Percentiles rank a stretch among this genome's conserved stretches.
Conservation (phyloP, 108 stramenopile genomes). For the Skeletonema costatum region DNA sequence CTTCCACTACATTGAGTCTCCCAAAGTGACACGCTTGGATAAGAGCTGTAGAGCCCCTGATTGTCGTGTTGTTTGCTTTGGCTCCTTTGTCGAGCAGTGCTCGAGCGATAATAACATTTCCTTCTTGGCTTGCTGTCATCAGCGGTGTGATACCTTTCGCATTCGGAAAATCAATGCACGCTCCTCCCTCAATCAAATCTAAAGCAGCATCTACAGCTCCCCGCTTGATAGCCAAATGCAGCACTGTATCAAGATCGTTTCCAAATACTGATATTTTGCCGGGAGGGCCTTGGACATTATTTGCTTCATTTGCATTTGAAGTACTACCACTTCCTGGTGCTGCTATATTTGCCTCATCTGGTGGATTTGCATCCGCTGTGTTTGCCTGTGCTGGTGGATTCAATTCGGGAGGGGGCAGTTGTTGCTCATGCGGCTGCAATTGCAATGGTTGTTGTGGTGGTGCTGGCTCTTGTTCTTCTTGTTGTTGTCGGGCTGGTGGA, state of each 20-base stretch:
- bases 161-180: constrained; percentile 44
- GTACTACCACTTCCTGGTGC: background rate
- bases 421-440: background rate
- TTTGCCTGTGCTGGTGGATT: background rate
- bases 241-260: constrained; percentile 46
- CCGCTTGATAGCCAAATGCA: constrained; percentile 53
- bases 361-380: background rate
- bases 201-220: constrained; percentile 42
- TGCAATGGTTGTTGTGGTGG: background rate
- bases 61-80: constrained; percentile 41
- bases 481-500: background rate
- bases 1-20: constrained; percentile 59
- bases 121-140: constrained; percentile 78
- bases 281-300: background rate
- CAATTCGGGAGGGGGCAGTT: background rate
- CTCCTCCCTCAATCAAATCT: constrained; percentile 44
- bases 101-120: constrained; percentile 62
- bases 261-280: constrained; percentile 33
- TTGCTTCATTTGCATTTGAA: background rate
- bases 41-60: constrained; percentile 75
- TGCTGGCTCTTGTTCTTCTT: background rate
- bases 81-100: constrained; percentile 59
- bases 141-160: constrained; percentile 76
- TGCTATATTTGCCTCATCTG: background rate
- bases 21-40: constrained; percentile 89